Percentiles rank a stretch among this genome's conserved stretches.
Conservation (phyloP, 768 basidiomycete genomes). For the Lactarius quietus region DNA sequence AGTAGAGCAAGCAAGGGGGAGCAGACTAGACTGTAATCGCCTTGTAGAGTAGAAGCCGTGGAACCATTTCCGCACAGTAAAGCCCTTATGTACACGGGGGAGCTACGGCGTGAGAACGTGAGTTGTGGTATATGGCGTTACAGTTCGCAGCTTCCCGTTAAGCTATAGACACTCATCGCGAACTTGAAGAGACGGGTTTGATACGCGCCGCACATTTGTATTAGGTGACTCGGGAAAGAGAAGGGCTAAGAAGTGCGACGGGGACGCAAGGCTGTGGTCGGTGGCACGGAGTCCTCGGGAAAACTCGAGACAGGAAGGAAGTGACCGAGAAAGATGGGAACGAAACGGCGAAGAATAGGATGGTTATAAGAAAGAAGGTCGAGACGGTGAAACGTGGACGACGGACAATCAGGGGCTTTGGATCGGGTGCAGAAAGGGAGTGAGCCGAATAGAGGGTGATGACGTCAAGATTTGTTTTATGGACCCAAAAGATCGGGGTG, state of each 20-base stretch:
- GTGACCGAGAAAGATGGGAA: too few species aligned
- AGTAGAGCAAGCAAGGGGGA: too few species aligned
- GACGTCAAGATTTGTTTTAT: conserved; percentile 20
- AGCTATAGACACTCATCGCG: too few species aligned
- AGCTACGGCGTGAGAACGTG: too few species aligned
- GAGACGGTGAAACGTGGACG: neutral
- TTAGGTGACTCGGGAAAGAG: too few species aligned
- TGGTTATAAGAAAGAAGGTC: neutral
- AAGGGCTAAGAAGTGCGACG: too few species aligned
- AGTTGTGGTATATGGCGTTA: too few species aligned
- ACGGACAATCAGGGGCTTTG: neutral
- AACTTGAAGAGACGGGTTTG: too few species aligned
- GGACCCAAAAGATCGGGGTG: conserved; percentile 20
- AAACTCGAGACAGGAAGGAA: neutral
- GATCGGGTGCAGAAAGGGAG: neutral
- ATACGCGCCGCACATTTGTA: neutral
- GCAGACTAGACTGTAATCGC: neutral
- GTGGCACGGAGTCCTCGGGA: neutral
- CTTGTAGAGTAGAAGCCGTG: neutral
- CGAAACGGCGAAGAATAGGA: neutral
- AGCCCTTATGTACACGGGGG: too few species aligned
- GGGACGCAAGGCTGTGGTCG: too few species aligned
- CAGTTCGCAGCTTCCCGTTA: too few species aligned
- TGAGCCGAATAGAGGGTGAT: conserved; percentile 21
- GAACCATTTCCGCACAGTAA: too few species aligned